phyloP scores from a whole-genome alignment of 768 basidiomycete species.

The Boletus vinaceobasis region DNA sequence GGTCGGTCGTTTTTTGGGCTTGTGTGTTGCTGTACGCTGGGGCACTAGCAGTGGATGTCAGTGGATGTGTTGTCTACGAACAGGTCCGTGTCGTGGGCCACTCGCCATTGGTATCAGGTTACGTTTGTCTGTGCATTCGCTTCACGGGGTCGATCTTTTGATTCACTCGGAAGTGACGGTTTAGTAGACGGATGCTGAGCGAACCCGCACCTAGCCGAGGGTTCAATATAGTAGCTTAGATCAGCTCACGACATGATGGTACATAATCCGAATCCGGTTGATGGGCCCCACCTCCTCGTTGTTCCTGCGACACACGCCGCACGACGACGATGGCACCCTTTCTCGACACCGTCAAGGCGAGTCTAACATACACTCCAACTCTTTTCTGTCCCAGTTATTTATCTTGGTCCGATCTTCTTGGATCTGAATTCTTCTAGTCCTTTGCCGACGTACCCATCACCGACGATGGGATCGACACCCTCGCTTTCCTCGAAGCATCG shows the following conservation, averaged over 20 bases:
- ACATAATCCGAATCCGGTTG: too few relatives aligned
- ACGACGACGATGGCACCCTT: conserved; percentile 64
- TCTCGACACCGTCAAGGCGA: conserved; percentile 65
- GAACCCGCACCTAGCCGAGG: background rate
- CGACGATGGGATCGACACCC: conserved; percentile 84
- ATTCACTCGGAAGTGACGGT: background rate
- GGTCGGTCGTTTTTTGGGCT: background rate
- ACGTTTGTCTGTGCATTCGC: background rate
- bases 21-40: too few relatives aligned
- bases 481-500: conserved; percentile 82
- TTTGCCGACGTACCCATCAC: conserved; percentile 88
- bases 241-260: background rate
- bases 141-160: background rate
- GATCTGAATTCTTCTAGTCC: conserved; percentile 50
- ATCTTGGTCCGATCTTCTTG: too few relatives aligned
- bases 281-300: background rate
- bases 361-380: conserved; percentile 2
- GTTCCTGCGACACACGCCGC: background rate
- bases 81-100: background rate
- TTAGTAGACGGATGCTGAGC: background rate
- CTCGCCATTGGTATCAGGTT: background rate
- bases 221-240: background rate
- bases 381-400: too few relatives aligned
- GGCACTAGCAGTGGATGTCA: too few relatives aligned
- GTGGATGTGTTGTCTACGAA: background rate